Evolutionary conservation across 768 basidiomycete species (phyloP), one percentile per base, ranked within the genome.

Genomic region (Serendipita indica): DNA sequence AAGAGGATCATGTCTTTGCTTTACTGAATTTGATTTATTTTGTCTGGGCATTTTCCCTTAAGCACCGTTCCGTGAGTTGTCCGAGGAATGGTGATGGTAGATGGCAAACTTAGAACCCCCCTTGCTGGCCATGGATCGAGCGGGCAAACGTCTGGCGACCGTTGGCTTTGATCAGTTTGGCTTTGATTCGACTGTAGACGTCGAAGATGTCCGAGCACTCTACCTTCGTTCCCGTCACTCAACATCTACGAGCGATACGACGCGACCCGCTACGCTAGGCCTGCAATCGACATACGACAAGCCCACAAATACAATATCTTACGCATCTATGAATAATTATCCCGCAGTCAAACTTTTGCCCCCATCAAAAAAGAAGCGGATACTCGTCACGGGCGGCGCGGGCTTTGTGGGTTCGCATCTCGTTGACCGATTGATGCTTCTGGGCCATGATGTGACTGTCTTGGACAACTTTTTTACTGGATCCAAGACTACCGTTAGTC

Each of bases 391-490:
- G 20, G 94, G 94, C 60, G 94, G 96, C 39, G 96, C 94, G 34
- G 96, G 96, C n/a, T 99, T 99, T 70, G 94, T 99, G 60, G 96
- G 96, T 14, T 94, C 91, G 32, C 96, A 99, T 73, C 82, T 99
- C 49, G 89, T 99, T 57, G 96, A 99, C 74, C 81, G 96, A 52
- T 81, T 98, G 62, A 93, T 99, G 91, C 79, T 97, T 62, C 81
- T 98, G 57, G 96, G 96, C 14, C 96, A 99, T 68, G 92, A 97
- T 70, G 91, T 94, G 65, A 92, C 90, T 59, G 94, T 97, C 63
- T 73, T 96, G 59, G 94, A 98, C 76, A 97, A 97, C 74, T 99
- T 99, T 70, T 99, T 99, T 75, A 97, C 93, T 25, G 96, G 96
- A 14, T 88, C 87, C 58, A 92, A 92, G 71, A 94, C 91, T n/a